phyloP scores from a whole-genome alignment of 192 early-diverging fungal genomes.

The Coemansia sp. region DNA sequence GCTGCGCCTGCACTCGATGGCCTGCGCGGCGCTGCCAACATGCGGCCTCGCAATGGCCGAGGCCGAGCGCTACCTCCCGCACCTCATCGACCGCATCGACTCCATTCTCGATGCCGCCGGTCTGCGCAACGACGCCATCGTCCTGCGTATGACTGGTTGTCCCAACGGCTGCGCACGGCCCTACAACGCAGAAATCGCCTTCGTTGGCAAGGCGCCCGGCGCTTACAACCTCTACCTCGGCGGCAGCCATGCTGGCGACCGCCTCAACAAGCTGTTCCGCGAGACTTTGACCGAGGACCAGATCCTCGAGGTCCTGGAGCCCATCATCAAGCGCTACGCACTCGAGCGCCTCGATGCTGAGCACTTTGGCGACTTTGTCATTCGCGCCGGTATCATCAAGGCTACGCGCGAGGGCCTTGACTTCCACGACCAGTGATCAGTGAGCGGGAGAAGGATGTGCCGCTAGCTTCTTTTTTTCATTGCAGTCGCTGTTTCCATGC shows the following conservation, averaged over 20 bases:
- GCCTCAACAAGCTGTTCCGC: conserved; percentile 90
- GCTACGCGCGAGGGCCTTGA: conserved; percentile 73
- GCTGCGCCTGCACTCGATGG: conserved; percentile 88
- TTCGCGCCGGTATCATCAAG: conserved; percentile 84
- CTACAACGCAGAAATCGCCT: conserved; percentile 92
- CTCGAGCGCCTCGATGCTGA: conserved; percentile 71
- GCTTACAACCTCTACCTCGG: conserved; percentile 96
- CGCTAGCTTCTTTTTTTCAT: neutral
- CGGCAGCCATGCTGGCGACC: conserved; percentile 81
- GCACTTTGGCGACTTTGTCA: conserved; percentile 94
- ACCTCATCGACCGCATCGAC: conserved; percentile 80
- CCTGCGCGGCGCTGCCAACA: conserved; percentile 94
- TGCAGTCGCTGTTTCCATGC: neutral
- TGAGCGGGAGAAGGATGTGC: neutral
- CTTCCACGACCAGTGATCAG: conserved; percentile 69
- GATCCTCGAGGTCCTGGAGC: conserved; percentile 74
- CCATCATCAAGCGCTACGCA: conserved; percentile 82
- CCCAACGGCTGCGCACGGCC: conserved; percentile 98
- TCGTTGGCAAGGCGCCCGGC: conserved; percentile 93
- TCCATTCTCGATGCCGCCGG: conserved; percentile 76
- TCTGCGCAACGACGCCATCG: conserved; percentile 84
- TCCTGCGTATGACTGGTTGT: conserved; percentile 97
- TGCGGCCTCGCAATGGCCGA: conserved; percentile 97
- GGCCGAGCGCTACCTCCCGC: conserved; percentile 92
- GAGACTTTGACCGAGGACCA: conserved; percentile 88